Evolutionary conservation across 257 asterid genomes (phyloP), one percentile per base, ranked within the genome.

Genomic region (Capsicum baccatum): DNA sequence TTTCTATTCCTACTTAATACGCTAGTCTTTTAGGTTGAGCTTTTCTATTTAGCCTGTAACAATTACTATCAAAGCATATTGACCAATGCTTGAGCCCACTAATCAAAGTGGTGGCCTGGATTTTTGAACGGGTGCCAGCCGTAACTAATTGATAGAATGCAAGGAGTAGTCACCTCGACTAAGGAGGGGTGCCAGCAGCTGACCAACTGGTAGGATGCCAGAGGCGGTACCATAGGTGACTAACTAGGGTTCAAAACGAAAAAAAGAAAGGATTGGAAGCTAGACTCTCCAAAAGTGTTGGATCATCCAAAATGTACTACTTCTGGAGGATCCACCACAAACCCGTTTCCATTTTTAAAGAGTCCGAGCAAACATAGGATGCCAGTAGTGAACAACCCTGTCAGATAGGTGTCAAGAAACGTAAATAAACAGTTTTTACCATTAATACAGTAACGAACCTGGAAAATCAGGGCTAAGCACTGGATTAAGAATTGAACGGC

Each of bases 401-500:
- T 6, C 3, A 71, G 79, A 71, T 47, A 37, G 79, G 3, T 21
- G 21, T 5, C 62, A 74, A n/a, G 57, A 44, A 44, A 14, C 2
- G 9, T 63, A 5, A 63, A 62, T 14, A 62, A 2, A 14, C 8
- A 11, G 70, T 11, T 64, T 5, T 21, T 63, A 63, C 17, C 8
- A 21, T 26, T 26, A 26, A 26, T 26, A 26, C 33, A 26, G 26
- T 19, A 83, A 82, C 95, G 62, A 84, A 96, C 98, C 98, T 44
- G 88, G 83, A 84, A 92, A 92, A 69, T 88, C 56, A 86, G 84
- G 83, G 79, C 85, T 90, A 80, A 94, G 98, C 56, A 73, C 92
- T 0, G 98, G 98, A 83, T 96, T 97, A 35, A 96, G 98, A 84
- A 91, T 35, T 9, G 99, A 85, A 35, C 98, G 97, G 83, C 98